Evolutionary conservation across 2,329 filamentous ascomycete species (phyloP).

Genomic region (Colletotrichum paranaense): DNA sequence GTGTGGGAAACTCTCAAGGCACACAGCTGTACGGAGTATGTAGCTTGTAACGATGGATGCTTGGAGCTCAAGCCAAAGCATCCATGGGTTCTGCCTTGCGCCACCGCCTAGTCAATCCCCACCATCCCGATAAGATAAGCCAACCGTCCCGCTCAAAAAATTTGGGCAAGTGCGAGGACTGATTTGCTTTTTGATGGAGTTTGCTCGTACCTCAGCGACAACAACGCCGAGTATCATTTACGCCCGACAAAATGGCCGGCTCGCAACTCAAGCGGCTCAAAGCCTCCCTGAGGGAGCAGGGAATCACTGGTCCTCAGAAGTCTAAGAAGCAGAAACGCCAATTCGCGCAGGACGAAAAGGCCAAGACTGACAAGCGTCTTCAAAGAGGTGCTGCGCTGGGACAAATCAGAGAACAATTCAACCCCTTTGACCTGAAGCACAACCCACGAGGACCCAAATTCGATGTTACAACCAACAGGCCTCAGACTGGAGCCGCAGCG

Average conservation of each 20-base stretch:
- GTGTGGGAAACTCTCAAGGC: not conserved
- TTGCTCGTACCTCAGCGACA: constrained; percentile 2
- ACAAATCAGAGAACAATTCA: constrained; percentile 94
- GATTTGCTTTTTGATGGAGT: not conserved
- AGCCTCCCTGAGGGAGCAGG: constrained; percentile 87
- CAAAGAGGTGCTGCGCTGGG: constrained; percentile 82
- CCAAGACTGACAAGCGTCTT: constrained; percentile 77
- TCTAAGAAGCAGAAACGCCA: constrained; percentile 95
- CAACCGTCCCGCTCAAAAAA: constrained; percentile 39
- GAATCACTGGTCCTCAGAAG: constrained; percentile 89
- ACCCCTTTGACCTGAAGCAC: constrained; percentile 94
- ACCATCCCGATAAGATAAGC: constrained; percentile 42
- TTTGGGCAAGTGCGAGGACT: constrained; percentile 29
- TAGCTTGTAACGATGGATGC: not conserved
- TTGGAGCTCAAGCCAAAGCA: not conserved
- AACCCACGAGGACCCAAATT: constrained; percentile 84
- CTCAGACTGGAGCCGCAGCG: constrained; percentile 61
- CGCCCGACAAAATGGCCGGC: constrained; percentile 76
- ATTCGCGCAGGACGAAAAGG: constrained; percentile 73
- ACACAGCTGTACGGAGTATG: not conserved
- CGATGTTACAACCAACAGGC: constrained; percentile 78
- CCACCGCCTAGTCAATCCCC: constrained; percentile 37
- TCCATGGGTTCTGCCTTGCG: constrained; percentile 35
- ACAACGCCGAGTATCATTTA: constrained; percentile 9
- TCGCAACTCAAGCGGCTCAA: constrained; percentile 98